Evolutionary conservation across 208 protist genomes (phyloP).

Genomic region (Crithidia sp.): DNA sequence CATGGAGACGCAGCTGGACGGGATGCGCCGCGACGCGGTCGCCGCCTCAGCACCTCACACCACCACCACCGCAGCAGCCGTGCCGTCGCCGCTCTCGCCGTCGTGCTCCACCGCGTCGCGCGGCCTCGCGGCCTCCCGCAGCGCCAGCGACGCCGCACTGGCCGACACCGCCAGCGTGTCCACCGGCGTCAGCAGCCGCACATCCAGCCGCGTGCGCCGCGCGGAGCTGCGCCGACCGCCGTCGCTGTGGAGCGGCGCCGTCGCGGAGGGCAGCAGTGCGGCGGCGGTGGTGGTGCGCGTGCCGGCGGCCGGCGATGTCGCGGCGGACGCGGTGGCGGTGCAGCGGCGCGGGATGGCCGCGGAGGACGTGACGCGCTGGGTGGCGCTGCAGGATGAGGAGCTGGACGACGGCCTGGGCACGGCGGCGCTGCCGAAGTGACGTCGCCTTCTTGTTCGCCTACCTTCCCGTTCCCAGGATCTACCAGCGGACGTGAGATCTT

Average conservation of each 20-base stretch:
- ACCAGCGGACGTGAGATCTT: too few relatives aligned
- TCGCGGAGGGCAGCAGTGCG: not conserved
- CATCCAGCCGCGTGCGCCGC: constrained; percentile 22
- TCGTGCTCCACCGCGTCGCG: not conserved
- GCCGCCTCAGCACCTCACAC: not conserved
- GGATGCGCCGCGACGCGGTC: not conserved
- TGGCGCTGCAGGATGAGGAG: constrained; percentile 12
- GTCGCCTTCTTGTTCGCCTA: too few relatives aligned
- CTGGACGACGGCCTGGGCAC: not conserved
- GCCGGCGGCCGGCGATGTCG: not conserved
- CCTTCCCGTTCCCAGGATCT: too few relatives aligned
- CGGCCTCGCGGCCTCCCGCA: not conserved
- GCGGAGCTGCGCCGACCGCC: constrained; percentile 33
- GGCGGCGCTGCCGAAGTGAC: too few relatives aligned
- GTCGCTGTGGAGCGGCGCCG: constrained; percentile 18
- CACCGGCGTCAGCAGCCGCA: constrained; percentile 21
- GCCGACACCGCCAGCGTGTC: constrained; percentile 5
- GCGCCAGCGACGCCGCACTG: constrained; percentile 1
- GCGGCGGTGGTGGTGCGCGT: constrained; percentile 6
- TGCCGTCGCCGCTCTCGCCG: not conserved
- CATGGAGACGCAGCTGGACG: constrained; percentile 30
- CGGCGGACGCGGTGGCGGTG: not conserved
- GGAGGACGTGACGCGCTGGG: constrained; percentile 27
- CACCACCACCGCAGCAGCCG: not conserved
- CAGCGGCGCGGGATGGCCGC: constrained; percentile 6